Evolutionary conservation across 2,329 filamentous ascomycete genomes (phyloP).

Genomic region (Microcyclospora pomicola): DNA sequence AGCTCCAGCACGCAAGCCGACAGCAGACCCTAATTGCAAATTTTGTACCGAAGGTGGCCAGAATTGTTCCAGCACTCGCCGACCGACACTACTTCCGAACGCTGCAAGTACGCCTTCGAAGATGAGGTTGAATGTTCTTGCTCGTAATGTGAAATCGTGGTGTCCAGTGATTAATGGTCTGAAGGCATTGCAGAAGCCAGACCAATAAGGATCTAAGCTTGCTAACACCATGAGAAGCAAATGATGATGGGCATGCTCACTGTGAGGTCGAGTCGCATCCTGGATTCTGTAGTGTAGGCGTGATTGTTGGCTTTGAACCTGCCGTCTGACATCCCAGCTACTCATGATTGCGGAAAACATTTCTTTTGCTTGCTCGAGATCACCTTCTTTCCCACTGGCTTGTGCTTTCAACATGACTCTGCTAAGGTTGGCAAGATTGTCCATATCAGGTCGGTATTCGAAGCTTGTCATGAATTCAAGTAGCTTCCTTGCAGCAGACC

Average conservation of each 20-base stretch:
- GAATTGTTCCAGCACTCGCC: constrained; percentile 30
- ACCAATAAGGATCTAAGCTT: constrained; percentile 7
- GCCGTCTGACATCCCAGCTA: constrained; percentile 1
- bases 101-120: constrained; percentile 41
- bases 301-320: constrained; percentile 14
- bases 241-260: not conserved
- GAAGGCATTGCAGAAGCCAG: constrained; percentile 5
- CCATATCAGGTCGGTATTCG: constrained; percentile 6
- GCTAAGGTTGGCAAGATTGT: constrained; percentile 11
- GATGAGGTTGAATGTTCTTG: constrained; percentile 36
- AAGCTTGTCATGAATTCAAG: constrained; percentile 13
- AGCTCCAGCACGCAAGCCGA: not conserved
- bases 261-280: not conserved
- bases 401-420: constrained; percentile 3
- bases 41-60: constrained; percentile 26
- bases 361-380: too few relatives aligned
- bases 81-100: constrained; percentile 35
- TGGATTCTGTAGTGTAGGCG: not conserved
- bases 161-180: not conserved
- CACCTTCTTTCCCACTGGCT: not conserved
- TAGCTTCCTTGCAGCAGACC: constrained; percentile 27
- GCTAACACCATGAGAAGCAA: constrained; percentile 10
- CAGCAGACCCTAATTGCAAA: too few relatives aligned
- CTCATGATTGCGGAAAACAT: not conserved
- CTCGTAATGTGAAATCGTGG: constrained; percentile 7